These are phyloP conservation scores for Penicillium palitans DNA, from an alignment of 2,329 filamentous ascomycete genomes.

Conservation along the genomic window DNA sequence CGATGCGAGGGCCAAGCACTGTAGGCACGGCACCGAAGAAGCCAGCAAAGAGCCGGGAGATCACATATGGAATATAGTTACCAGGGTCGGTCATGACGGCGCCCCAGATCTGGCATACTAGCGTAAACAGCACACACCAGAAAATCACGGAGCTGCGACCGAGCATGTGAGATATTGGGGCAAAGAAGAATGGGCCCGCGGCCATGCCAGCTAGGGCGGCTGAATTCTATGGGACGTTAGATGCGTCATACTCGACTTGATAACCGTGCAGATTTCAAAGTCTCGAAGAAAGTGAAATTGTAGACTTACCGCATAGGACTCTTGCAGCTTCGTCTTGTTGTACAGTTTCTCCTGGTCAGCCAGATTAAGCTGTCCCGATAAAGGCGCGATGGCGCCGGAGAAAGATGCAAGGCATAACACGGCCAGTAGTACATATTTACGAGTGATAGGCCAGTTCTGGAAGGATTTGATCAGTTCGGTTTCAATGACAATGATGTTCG, in stretches of 20 bases:
- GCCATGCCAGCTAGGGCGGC: slow-evolving; percentile 44
- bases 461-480: not conserved
- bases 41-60: slow-evolving; percentile 44
- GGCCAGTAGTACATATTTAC: slow-evolving; percentile 35
- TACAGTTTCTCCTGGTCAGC: slow-evolving; percentile 39
- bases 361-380: slow-evolving; percentile 40
- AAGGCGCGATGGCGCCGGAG: slow-evolving; percentile 36
- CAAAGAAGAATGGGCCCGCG: slow-evolving; percentile 42
- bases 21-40: slow-evolving; percentile 44
- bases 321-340: slow-evolving; percentile 33
- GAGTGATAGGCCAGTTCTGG: slow-evolving; percentile 38
- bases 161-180: slow-evolving; percentile 38
- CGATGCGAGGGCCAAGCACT: slow-evolving; percentile 42
- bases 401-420: slow-evolving; percentile 41
- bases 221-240: slow-evolving; percentile 30
- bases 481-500: not conserved
- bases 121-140: slow-evolving; percentile 40
- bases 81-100: slow-evolving; percentile 37
- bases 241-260: not conserved
- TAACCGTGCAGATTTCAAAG: not conserved
- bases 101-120: slow-evolving; percentile 42
- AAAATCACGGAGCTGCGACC: slow-evolving; percentile 44
- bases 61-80: slow-evolving; percentile 40
- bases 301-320: slow-evolving; percentile 35
- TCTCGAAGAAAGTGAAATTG: not conserved